Evolutionary conservation across 345 rosid species (phyloP), one percentile per base, ranked within the genome.

Genomic region (Citrus medica): DNA sequence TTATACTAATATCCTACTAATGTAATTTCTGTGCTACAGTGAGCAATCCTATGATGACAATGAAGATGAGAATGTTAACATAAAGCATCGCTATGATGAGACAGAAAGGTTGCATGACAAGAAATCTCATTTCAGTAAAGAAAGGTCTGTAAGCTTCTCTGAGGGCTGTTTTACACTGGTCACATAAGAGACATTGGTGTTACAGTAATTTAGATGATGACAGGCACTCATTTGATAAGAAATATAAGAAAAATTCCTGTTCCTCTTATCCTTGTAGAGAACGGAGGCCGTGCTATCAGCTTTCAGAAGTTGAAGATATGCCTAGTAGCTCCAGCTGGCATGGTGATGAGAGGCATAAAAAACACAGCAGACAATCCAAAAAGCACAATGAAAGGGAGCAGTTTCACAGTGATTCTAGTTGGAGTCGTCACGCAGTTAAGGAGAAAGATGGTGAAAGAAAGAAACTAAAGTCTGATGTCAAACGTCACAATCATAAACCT

Each of bases 281-380:
- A 68, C 42, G 5, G 21, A 75, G 51, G 79, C 60, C 46, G 3
- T 63, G 69, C 73, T 65, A 66, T 71, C 79, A 84, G 83, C 51
- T 46, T 69, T 84, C 87, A 38, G 83, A 80, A 30, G 79, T 78
- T 19, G 87, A 82, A 65, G 79, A 82, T 74, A 32, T 82, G 69
- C 82, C 82, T 62, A 53, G 85, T 79, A 79, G 75, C 67, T 75
- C 85, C 73, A 71, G 67, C 62, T 33, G 79, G 55, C 76, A 84
- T 61, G 68, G 70, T 73, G 84, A 71, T 68, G 82, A 76, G 78
- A 59, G 32, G 79, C 81, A 76, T 33, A 78, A 76, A 40, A 58
- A 67, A 40, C 72, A 62, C 42, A 64, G 55, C 58, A 25, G 67
- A 63, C 76, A 61, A 40, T 84, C 78, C 55, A 81, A 70, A 77